These are phyloP conservation scores for Termitomyces sp. DNA, from an alignment of 768 basidiomycete genomes.

Conservation along the genomic window DNA sequence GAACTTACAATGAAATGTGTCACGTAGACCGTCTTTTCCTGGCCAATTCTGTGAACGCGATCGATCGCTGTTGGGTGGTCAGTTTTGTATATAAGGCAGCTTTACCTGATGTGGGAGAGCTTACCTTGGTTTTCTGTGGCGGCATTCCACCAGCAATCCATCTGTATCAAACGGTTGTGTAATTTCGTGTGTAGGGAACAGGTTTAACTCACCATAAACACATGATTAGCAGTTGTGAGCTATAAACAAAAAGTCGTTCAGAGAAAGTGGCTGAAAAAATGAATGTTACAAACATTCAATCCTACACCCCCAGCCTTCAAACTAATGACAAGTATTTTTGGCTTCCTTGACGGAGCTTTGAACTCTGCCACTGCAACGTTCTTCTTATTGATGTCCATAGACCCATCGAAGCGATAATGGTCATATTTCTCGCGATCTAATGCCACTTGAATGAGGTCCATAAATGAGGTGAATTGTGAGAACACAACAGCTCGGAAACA, in stretches of 20 bases:
- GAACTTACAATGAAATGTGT: slow-evolving; percentile 75
- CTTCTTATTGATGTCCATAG: slow-evolving; percentile 85
- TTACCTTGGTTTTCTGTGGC: slow-evolving; percentile 78
- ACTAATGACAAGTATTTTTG: slow-evolving; percentile 75
- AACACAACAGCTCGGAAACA: slow-evolving; percentile 84
- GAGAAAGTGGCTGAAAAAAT: not conserved
- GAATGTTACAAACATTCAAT: slow-evolving; percentile 52
- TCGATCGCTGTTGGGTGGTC: slow-evolving; percentile 57
- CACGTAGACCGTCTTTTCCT: slow-evolving; percentile 78
- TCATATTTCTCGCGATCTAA: slow-evolving; percentile 66
- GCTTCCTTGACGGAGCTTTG: slow-evolving; percentile 60
- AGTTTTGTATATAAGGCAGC: not conserved
- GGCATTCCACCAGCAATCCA: slow-evolving; percentile 94
- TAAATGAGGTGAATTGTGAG: slow-evolving; percentile 86
- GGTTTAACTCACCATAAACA: slow-evolving; percentile 65
- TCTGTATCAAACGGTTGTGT: slow-evolving; percentile 36
- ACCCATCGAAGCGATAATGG: slow-evolving; percentile 85
- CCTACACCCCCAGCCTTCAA: slow-evolving; percentile 93
- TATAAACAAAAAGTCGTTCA: slow-evolving; percentile 19
- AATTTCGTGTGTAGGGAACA: not conserved
- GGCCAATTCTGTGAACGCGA: slow-evolving; percentile 82
- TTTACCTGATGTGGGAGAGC: not conserved
- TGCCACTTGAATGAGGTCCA: slow-evolving; percentile 74
- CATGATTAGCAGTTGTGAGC: slow-evolving; percentile 80
- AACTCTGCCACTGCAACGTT: slow-evolving; percentile 75